Percentiles rank a stretch among this genome's conserved stretches.
phyloP scores from a whole-genome alignment of 2,329 filamentous ascomycete genomes.

The Ambrosiella xylebori region DNA sequence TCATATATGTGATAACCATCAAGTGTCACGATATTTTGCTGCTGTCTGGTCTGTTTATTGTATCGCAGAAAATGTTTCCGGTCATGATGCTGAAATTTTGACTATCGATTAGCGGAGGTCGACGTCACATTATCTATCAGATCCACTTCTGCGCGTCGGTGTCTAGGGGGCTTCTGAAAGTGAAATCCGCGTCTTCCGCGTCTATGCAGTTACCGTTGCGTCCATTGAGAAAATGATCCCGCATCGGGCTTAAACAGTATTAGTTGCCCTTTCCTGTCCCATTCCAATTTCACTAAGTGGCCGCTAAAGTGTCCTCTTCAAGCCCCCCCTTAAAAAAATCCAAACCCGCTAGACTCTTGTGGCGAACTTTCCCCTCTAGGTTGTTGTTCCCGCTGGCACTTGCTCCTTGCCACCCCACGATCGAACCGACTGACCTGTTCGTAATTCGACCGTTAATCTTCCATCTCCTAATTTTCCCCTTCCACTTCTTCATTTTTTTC shows the following conservation, averaged over 20 bases:
- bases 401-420: background rate
- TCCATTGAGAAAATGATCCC: background rate
- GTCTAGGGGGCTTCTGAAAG: constrained; percentile 7
- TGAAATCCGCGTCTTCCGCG: constrained; percentile 15
- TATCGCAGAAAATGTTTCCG: background rate
- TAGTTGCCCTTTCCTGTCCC: background rate
- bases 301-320: background rate
- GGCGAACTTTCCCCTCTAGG: background rate
- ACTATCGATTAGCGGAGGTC: background rate
- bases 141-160: constrained; percentile 8
- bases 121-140: background rate
- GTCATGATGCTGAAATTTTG: background rate
- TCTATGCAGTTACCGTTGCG: constrained; percentile 10
- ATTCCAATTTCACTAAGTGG: background rate
- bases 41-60: too few species aligned
- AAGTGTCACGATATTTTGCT: too few species aligned
- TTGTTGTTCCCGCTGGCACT: constrained; percentile 3
- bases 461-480: constrained; percentile 1
- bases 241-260: constrained; percentile 1
- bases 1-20: background rate
- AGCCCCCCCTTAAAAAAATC: background rate
- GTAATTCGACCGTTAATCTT: constrained; percentile 1
- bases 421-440: background rate
- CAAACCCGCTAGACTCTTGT: background rate
- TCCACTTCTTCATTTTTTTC: constrained; percentile 8